These are phyloP conservation scores for Crepidotus variabilis DNA, from an alignment of 768 basidiomycete species.

Conservation along the genomic window DNA sequence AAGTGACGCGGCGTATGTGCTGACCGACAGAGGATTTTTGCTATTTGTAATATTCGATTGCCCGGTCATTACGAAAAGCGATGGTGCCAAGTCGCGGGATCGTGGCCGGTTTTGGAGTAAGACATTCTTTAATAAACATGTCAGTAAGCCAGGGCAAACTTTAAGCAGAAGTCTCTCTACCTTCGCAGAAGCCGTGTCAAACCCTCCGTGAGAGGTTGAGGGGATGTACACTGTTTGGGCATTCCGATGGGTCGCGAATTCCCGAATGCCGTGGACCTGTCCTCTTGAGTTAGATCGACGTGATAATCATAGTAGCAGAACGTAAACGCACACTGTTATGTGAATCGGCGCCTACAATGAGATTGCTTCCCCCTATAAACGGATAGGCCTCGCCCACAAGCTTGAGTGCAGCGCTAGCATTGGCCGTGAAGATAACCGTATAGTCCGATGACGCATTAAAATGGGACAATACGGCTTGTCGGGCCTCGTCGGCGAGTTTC, in stretches of 20 bases:
- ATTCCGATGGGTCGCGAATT: conserved; percentile 58
- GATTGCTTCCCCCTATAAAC: conserved; percentile 52
- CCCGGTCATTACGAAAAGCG: conserved; percentile 72
- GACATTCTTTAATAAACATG: conserved; percentile 38
- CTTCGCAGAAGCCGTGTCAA: conserved; percentile 55
- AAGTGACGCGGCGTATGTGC: conserved; percentile 58
- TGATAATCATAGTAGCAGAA: not conserved
- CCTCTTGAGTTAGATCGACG: not conserved
- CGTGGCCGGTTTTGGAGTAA: conserved; percentile 48
- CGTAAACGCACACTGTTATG: conserved; percentile 65
- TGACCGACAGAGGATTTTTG: conserved; percentile 64
- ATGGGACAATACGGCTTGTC: conserved; percentile 69
- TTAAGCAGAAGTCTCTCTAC: conserved; percentile 32
- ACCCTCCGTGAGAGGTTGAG: conserved; percentile 61
- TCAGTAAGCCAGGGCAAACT: conserved; percentile 18
- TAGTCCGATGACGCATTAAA: conserved; percentile 75
- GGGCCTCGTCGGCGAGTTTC: conserved; percentile 62
- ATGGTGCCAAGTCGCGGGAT: conserved; percentile 40
- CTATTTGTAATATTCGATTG: conserved; percentile 82
- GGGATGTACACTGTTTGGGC: conserved; percentile 62
- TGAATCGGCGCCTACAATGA: conserved; percentile 72
- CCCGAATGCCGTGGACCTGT: conserved; percentile 66
- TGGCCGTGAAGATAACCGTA: conserved; percentile 78
- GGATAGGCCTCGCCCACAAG: conserved; percentile 81
- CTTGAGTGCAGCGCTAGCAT: conserved; percentile 77